Base-by-base conservation (phyloP, 345 rosid genomes). In the Syzygium aromaticum region DNA sequence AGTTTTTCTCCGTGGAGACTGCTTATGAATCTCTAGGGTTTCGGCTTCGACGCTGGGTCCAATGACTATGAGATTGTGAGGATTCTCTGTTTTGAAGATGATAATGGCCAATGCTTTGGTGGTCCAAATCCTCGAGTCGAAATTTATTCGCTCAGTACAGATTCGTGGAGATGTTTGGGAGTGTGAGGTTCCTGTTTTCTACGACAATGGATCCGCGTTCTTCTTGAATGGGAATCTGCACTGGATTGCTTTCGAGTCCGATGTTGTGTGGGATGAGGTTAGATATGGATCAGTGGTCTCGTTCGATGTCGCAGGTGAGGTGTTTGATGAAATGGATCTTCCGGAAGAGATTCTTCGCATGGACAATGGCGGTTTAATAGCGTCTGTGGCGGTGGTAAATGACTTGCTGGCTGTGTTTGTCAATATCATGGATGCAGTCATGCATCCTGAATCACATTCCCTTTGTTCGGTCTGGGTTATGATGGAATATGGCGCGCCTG, bases 41-140 rank as follows among this genome's bases (percentile, higher is more conserved):
- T 61, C 11, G 33, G 73, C 8, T 11, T 11, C 8, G 0, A 0
- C 19, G 33, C 33, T 0, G 14, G 19, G 38, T n/a, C 73, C 6
- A 61, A n/a, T 25, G 73, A 61, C 38, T n/a, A 61, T 2, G n/a
- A 61, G 38, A 61, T 61, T 61, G 19, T 61, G 38, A 61, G 33
- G 73, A 28, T 61, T 61, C 15, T 59, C 14, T 11, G 3, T 0
- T 40, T 3, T 40, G 43, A 40, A 40, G 43, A 40, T 40, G 43
- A 40, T 40, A 40, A 40, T 40, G 4, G 43, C 43, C 43, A 40
- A 40, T 40, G 43, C 43, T 5, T 40, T 40, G 43, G 43, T 40
- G 33, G 2, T 5, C 43, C 43, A 5, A 40, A 40, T 4, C 43
- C 6, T 40, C 43, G 43, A 40, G 28, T 57, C 63, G 25, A 10